Base-by-base conservation (phyloP, 352 stramenopile species). In the Phytophthora nicotianae region DNA sequence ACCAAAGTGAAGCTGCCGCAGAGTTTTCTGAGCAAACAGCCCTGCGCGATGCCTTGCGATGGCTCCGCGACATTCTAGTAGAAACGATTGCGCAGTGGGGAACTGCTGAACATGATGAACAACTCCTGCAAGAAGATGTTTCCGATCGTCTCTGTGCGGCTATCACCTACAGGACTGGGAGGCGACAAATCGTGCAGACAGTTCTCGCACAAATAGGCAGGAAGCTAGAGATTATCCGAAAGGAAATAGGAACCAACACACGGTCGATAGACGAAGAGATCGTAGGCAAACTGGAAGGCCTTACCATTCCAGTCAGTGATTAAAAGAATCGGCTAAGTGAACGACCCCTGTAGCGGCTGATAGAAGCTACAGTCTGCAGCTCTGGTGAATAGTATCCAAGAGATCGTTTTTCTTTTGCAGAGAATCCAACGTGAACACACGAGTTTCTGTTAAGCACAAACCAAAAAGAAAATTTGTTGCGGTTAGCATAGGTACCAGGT, bases 391-490 rank as follows among this genome's bases (percentile, higher is more conserved):
- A 33, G 79, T 74, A 3, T 70, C 35, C 40, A 90, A 37, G 11
- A 91, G 58, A 19, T 50, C 48, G 23, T 89, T 65, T 63, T 83
- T 88, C 52, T 74, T 79, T 20, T 84, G 79, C 19, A 73, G 37
- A 14, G 74, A 70, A 3, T 89, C 75, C 32, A 93, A 77, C 0
- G 62, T 83, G 54, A 93, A 91, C 14, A 85, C 71, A 20, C 84
- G 81, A 52, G 84, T 89, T 63, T 93, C 83, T 92, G 32, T 20
- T 26, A 20, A 0, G 58, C 9, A 66, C 21, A 38, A n/a, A 3
- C 21, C 32, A 51, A 43, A 54, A 14, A 49, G 21, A 16, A 52
- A n/a, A n/a, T n/a, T n/a, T 37, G 17, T 24, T 41, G 23, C 17
- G 16, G 38, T 63, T 46, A 53, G 50, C 24, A 53, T 32, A 7